These are phyloP conservation scores for Glaciozyma antarctica DNA, from an alignment of 768 basidiomycete species.

Conservation along the genomic window DNA sequence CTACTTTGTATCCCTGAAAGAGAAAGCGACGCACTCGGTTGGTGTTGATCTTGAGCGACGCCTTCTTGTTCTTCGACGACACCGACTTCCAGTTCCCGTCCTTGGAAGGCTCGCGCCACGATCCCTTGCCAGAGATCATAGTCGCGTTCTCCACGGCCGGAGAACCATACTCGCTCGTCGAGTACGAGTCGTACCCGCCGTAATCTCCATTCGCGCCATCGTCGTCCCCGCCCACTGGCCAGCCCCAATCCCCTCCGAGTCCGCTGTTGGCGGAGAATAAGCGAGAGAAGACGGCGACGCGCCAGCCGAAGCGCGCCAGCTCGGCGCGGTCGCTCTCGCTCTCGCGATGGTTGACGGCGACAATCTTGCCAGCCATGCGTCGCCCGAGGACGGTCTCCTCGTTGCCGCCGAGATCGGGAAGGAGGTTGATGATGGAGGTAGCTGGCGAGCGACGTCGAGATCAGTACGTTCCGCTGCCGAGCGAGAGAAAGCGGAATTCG, in stretches of 20 bases:
- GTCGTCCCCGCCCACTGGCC: neutral
- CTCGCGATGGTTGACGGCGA: conserved; percentile 8
- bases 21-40: neutral
- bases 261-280: neutral
- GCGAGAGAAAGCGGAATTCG: neutral
- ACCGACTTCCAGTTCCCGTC: neutral
- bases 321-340: conserved; percentile 1
- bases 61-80: neutral
- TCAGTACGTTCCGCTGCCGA: neutral
- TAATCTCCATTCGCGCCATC: neutral
- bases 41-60: neutral
- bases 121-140: neutral
- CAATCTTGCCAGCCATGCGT: neutral
- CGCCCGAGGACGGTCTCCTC: neutral
- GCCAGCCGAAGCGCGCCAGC: neutral
- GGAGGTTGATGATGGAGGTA: neutral
- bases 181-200: neutral
- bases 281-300: conserved; percentile 11
- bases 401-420: neutral
- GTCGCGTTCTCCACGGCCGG: neutral
- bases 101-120: neutral
- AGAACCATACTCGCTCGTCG: neutral
- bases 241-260: conserved; percentile 8
- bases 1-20: neutral
- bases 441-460: neutral